Conservation (phyloP, 2,329 filamentous ascomycete genomes). For the Reticulascus tulasneorum region DNA sequence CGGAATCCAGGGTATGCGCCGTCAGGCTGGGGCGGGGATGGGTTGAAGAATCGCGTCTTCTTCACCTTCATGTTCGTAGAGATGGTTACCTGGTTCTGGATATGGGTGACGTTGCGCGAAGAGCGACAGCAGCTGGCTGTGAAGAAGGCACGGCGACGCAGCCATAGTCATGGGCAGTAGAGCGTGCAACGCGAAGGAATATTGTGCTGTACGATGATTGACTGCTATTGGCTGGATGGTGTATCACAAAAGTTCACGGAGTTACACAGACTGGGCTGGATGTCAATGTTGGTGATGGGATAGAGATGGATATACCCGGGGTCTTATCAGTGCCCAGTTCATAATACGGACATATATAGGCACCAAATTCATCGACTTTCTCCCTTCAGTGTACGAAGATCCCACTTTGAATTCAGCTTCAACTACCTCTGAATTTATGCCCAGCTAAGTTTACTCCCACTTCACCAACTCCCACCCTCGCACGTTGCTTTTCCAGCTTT, state of each 20-base stretch:
- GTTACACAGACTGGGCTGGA: no score
- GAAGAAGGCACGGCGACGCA: conserved; percentile 29
- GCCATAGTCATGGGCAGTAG: neutral
- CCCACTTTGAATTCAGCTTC: no score
- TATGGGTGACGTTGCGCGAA: conserved; percentile 66
- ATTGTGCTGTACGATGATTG: no score
- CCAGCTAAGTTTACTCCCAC: conserved; percentile 18
- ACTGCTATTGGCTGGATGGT: no score
- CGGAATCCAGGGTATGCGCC: conserved; percentile 32
- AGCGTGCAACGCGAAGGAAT: neutral
- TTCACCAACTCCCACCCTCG: conserved; percentile 20
- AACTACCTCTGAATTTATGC: no score
- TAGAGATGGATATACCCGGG: no score
- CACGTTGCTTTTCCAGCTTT: conserved; percentile 19
- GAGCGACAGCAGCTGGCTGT: conserved; percentile 46
- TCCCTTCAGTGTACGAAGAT: no score
- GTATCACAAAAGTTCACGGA: no score
- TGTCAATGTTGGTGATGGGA: no score
- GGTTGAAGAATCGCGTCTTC: conserved; percentile 77
- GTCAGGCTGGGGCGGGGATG: conserved; percentile 53
- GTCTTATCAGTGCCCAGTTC: no score
- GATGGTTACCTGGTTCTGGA: conserved; percentile 84
- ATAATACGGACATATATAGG: no score
- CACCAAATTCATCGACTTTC: no score
- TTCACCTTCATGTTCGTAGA: conserved; percentile 85